phyloP scores from a whole-genome alignment of 2,329 filamentous ascomycete species.

The Pestalotiopsis sp. region DNA sequence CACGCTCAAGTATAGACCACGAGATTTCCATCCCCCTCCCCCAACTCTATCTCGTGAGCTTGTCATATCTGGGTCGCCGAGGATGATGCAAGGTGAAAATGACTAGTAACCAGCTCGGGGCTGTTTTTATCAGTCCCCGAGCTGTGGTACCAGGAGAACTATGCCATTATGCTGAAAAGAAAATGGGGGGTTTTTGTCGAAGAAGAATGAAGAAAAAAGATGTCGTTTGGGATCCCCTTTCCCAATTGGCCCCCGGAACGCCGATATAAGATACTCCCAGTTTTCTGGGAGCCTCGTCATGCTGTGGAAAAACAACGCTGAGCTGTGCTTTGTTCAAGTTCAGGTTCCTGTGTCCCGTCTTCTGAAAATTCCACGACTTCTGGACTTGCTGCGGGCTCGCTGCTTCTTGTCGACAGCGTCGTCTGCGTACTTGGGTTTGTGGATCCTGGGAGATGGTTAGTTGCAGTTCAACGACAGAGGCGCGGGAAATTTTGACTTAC shows the following conservation, averaged over 20 bases:
- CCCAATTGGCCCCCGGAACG: background rate
- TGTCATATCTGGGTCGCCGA: background rate
- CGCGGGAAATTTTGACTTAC: slow-evolving; percentile 54
- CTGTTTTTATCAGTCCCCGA: background rate
- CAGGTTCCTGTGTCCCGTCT: slow-evolving; percentile 44
- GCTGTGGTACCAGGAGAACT: background rate
- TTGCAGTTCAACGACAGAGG: background rate
- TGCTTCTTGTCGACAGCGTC: slow-evolving; percentile 54
- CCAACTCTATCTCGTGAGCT: background rate
- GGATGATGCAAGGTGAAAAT: background rate
- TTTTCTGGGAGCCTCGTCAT: background rate
- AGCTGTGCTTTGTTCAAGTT: background rate
- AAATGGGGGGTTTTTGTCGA: background rate
- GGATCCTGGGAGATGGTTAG: slow-evolving; percentile 67
- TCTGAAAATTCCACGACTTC: slow-evolving; percentile 74
- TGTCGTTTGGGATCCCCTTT: background rate
- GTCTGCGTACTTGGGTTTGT: slow-evolving; percentile 91
- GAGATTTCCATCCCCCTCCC: background rate
- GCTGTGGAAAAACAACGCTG: background rate
- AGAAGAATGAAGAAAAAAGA: background rate
- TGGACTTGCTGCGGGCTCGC: slow-evolving; percentile 75
- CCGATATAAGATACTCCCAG: background rate
- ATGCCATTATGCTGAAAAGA: background rate
- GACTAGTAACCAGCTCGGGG: background rate
- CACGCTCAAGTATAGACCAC: background rate